Base-by-base conservation (phyloP, 1,284 basidiomycete species). In the Austroboletus niveus region DNA sequence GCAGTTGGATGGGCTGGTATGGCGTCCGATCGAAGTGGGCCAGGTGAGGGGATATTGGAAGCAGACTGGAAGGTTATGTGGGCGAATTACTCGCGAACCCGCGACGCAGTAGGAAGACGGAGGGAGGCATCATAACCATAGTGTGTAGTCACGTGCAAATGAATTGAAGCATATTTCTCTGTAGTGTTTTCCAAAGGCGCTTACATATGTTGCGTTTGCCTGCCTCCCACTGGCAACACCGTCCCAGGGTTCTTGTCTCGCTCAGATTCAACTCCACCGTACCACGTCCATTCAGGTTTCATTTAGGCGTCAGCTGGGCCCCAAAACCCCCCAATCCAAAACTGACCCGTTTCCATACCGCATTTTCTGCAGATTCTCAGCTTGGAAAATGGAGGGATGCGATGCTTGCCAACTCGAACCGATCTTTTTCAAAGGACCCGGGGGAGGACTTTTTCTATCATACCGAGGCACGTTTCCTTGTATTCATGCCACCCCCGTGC, bases 391-490 rank as follows among this genome's bases (percentile, higher is more conserved):
- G 91, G 91, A 76, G 87, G 48, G 83, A 90, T 61, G 73, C 73
- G 49, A 82, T 74, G 63, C 77, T 87, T 32, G 69, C 73, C 35
- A 73, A 71, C 59, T 74, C 70, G 36, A 83, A 76, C 62, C 68
- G 63, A 43, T 69, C 69, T n/a, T 65, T 54, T 47, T 78, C 73
- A 52, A 73, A 59, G 47, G 75, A 82, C 49, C 77, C 85, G 8
- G 87, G 88, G 24, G 88, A 93, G 62, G 89, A 92, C 64, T 91
- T 92, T 68, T 87, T 88, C 64, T 92, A 81, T 60, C 75, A 89
- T 2, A 83, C 89, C 71, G 72, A 87, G 70, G 88, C 86, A 60
- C 61, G 83, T 72, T 42, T 42, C 34, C 12, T 36, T 20, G 44
- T 38, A 10, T 34, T 5, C 15, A 20, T 44, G 8, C 15, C 9